Evolutionary conservation across 805 yeast species (phyloP), one percentile per base, ranked within the genome.

Genomic region (Candida patagonica): DNA sequence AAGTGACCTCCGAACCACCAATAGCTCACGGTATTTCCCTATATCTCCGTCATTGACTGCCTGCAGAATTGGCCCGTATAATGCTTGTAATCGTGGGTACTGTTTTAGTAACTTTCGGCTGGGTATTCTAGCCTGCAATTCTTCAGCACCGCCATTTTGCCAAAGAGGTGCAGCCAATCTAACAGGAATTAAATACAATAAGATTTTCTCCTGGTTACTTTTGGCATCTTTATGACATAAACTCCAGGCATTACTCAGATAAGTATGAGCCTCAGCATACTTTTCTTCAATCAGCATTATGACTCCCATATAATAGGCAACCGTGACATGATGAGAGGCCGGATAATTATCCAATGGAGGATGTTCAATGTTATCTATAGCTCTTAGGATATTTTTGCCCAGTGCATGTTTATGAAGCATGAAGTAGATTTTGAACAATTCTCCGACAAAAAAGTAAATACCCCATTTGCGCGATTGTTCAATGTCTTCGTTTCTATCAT

Each of bases 361-460:
- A 34, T 81, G 59, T 35, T 72, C 72, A 21, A 59, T 58, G 10
- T 79, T 73, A 23, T 65, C 67, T 25, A 84, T 60, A 1, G 83
- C 94, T 54, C 77, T 78, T 43, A 82, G 78, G 45, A 85, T 67
- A 37, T 82, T 79, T 49, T 76, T 76, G 25, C 89, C 86, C 56
- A 85, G 68, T 49, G 85, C 86, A 29, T 72, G 65, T 52, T 81
- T 82, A 33, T 71, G 68, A 47, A 85, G 62, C 49, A 67, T 67
- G 63, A 78, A 76, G 59, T 84, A 86, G 19, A 81, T 67, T 49
- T 74, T 74, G 57, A 85, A 76, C 42, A 86, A 70, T 40, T 77
- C 70, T 29, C 79, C 78, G 15, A 82, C 72, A 55, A 85, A 80
- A 58, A 73, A 78, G 59, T 79, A 83, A 15, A 81, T 77, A 37